phyloP scores from a whole-genome alignment of 305 asterid species.

The Solanum chacoense region DNA sequence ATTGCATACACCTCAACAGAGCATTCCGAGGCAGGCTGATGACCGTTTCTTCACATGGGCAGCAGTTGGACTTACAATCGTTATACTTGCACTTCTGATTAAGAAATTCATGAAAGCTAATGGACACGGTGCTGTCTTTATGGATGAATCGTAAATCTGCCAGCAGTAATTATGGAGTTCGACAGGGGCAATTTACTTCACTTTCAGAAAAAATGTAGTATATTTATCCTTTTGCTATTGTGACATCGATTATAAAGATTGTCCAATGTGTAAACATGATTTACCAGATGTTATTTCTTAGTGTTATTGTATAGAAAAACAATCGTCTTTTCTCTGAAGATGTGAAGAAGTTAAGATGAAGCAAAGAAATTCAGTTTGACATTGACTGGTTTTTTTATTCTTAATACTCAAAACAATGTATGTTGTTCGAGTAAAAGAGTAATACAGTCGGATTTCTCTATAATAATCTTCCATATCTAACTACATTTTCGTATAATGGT shows the following conservation, averaged over 20 bases:
- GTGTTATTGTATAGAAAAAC: background rate
- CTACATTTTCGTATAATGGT: background rate
- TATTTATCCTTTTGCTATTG: background rate
- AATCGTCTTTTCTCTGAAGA: background rate
- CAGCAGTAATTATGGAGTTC: background rate
- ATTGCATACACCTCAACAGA: slow-evolving; percentile 24
- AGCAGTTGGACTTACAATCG: slow-evolving; percentile 64
- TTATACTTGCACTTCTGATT: slow-evolving; percentile 57
- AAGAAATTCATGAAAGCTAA: slow-evolving; percentile 76
- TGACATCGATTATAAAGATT: background rate
- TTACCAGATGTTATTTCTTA: background rate
- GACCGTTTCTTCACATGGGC: slow-evolving; percentile 77
- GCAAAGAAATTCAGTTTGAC: background rate
- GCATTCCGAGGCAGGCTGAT: slow-evolving; percentile 46
- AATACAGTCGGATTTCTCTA: background rate
- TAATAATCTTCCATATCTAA: background rate
- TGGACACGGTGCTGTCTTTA: slow-evolving; percentile 60
- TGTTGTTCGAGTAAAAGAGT: background rate
- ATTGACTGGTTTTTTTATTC: background rate
- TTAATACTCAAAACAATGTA: background rate
- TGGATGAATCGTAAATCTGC: slow-evolving; percentile 42
- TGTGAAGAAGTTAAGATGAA: background rate
- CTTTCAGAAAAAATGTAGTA: background rate
- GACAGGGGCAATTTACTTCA: background rate
- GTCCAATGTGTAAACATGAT: background rate